phyloP scores from a whole-genome alignment of 225 moss, liverwort and hornwort species.

The Pseudoscleropodium purum region DNA sequence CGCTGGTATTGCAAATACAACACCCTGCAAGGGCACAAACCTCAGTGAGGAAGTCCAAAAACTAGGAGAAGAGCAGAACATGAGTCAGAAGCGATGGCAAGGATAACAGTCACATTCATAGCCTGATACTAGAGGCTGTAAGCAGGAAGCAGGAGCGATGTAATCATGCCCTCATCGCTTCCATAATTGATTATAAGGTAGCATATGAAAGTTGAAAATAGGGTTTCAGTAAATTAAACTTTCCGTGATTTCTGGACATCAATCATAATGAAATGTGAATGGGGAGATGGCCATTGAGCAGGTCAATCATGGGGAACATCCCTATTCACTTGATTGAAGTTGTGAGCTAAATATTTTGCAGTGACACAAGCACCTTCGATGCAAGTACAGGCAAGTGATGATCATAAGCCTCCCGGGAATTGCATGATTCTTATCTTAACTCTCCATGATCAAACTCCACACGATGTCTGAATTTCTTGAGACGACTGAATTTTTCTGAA shows the following conservation, averaged over 20 bases:
- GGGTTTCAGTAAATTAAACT: not conserved
- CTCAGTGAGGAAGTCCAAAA: not conserved
- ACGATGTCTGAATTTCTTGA: not conserved
- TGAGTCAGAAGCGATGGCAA: not conserved
- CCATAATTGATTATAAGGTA: not conserved
- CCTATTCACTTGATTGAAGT: not conserved
- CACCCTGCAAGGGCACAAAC: constrained; percentile 27
- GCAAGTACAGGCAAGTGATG: not conserved
- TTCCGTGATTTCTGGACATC: not conserved
- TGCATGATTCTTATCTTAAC: not conserved
- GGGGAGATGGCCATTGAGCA: not conserved
- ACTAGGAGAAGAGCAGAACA: not conserved
- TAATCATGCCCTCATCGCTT: not conserved
- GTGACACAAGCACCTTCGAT: not conserved
- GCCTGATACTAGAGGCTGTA: not conserved
- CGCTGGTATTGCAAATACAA: constrained; percentile 80
- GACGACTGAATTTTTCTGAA: not conserved
- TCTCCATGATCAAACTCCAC: not conserved
- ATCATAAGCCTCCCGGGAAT: not conserved
- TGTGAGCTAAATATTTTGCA: not conserved
- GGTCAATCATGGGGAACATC: not conserved
- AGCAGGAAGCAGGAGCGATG: not conserved
- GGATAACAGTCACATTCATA: not conserved
- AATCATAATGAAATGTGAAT: not conserved
- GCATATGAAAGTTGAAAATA: not conserved